phyloP scores from a whole-genome alignment of 192 early-diverging fungal genomes.

The Coemansia sp. region DNA sequence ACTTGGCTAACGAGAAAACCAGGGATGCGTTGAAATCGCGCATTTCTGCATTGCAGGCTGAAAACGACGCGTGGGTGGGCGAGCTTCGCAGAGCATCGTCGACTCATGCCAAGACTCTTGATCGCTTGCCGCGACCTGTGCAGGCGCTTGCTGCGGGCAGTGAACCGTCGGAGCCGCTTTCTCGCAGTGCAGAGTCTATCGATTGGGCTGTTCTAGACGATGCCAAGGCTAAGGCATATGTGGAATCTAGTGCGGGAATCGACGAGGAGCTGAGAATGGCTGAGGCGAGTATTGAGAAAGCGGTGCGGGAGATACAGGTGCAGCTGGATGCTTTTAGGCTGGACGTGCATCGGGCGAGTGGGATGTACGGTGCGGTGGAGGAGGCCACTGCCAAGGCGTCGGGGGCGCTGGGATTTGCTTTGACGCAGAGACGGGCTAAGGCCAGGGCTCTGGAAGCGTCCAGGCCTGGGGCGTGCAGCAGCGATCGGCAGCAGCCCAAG shows the following conservation, averaged over 20 bases:
- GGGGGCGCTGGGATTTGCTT: constrained; percentile 24
- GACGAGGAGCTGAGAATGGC: constrained; percentile 16
- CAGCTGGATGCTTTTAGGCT: constrained; percentile 44
- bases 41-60: constrained; percentile 18
- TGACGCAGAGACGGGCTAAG: constrained; percentile 29
- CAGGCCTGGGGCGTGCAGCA: background rate
- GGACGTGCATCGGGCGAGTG: constrained; percentile 32
- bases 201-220: background rate
- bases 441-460: constrained; percentile 14
- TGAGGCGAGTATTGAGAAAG: constrained; percentile 25
- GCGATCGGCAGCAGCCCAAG: background rate
- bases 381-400: background rate
- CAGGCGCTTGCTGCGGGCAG: constrained; percentile 12
- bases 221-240: background rate
- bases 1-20: constrained; percentile 32
- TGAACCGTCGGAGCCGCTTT: constrained; percentile 4
- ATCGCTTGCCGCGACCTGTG: constrained; percentile 33
- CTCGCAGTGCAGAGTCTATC: constrained; percentile 19
- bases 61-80: constrained; percentile 39
- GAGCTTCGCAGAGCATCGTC: constrained; percentile 41
- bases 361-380: constrained; percentile 16
- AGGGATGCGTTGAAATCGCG: constrained; percentile 21
- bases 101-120: constrained; percentile 29
- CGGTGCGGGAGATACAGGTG: constrained; percentile 33
- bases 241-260: background rate